Base-by-base conservation (phyloP, 352 stramenopile genomes). In the Globisporangium cylindrosporum region DNA sequence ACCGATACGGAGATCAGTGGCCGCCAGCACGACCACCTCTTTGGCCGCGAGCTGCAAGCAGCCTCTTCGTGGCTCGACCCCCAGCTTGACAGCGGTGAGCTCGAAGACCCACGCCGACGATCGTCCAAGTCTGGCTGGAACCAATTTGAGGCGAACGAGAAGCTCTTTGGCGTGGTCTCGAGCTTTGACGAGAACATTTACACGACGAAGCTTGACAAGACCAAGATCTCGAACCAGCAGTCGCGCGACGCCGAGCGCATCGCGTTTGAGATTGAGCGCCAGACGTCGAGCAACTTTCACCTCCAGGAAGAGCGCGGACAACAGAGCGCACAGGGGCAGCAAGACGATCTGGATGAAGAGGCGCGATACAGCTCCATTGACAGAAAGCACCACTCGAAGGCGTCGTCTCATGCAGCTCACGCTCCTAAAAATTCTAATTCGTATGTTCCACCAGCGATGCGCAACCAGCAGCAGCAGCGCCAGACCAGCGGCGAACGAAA, bases 161-260 rank as follows among this genome's bases (percentile, higher is more conserved):
- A 97, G 73, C 82, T 98, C 41, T 99, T 99, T 76, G 96, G 97
- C 72, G 96, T 99, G 59, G 92, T 94, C 57, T 96, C 93, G 43
- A 91, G 84, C 9, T 99, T 94, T 71, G 97, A 99, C 74, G 97
- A 99, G 76, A 99, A 98, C 82, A 75, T 99, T 43, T 99, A 99
- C 86, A 99, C 97, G 2, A 99, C 97, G 20, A 90, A 93, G 74
- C 82, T 99, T 25, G 95, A 99, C 77, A 98, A 97, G 73, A 76
- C 74, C 56, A 92, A 93, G 65, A 88, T 99, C 55, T 97, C 97
- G 36, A 80, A 70, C 20, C 79, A 87, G 59, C 92, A 98, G 73
- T 84, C 89, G 38, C 78, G 78, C 1, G 81, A 93, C 25, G 97
- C 97, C 3, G 96, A 98, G 73, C 86, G 92, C 32, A 86, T 99